Conservation (phyloP, 2,329 filamentous ascomycete genomes). For the Immersiporthe knoxdaviesiana region DNA sequence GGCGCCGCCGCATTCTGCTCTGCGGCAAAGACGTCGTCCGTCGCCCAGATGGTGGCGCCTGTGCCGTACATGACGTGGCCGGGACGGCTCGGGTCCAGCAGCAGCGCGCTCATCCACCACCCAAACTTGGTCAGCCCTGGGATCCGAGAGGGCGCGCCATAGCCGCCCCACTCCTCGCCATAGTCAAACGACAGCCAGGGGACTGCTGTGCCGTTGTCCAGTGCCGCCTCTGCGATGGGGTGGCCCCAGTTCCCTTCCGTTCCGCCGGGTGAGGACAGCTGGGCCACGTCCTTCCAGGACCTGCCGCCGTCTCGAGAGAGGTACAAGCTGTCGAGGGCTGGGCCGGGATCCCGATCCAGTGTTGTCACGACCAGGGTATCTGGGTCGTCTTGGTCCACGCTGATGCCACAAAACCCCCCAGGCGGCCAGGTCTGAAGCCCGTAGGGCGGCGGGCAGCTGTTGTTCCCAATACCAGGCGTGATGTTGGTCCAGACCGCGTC, state of each 20-base stretch:
- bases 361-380: constrained; percentile 18
- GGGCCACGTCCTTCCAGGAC: constrained; percentile 13
- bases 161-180: constrained; percentile 14
- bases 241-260: constrained; percentile 20
- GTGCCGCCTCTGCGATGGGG: constrained; percentile 11
- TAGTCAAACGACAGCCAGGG: constrained; percentile 23
- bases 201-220: constrained; percentile 15
- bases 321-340: constrained; percentile 20
- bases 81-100: constrained; percentile 6
- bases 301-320: constrained; percentile 14
- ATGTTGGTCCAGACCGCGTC: constrained; percentile 16
- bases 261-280: constrained; percentile 16
- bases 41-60: constrained; percentile 20
- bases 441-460: constrained; percentile 21
- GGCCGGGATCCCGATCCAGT: constrained; percentile 16
- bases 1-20: background rate
- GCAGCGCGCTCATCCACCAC: constrained; percentile 23
- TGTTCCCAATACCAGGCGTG: constrained; percentile 14
- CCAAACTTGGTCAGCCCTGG: constrained; percentile 18
- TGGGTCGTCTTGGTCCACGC: constrained; percentile 9
- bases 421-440: constrained; percentile 10
- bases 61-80: constrained; percentile 20
- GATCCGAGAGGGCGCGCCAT: constrained; percentile 14
- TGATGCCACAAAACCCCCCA: constrained; percentile 17
- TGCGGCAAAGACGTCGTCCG: constrained; percentile 16